Evolutionary conservation across 2,329 filamentous ascomycete species (phyloP), one percentile per base, ranked within the genome.

Genomic region (Xylaria multiplex): DNA sequence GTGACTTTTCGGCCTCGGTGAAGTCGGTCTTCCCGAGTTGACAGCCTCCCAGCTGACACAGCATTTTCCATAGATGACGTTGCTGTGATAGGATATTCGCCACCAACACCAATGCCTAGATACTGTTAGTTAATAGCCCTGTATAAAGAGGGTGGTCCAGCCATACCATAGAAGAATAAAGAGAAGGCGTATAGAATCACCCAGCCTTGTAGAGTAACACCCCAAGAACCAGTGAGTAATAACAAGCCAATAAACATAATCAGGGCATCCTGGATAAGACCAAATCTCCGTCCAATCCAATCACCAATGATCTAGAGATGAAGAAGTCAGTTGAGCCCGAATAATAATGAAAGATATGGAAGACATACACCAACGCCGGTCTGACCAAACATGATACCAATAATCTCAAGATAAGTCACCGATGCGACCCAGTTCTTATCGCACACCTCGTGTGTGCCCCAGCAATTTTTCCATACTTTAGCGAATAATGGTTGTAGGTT

Each of bases 181-280:
- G 93, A 93, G 91, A 92, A 97, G 68, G 91, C 92, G 78, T 98
- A 98, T 85, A 93, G 97, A 76, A 97, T 97, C 64, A 98, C 92
- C 95, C 95, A 98, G 73, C 94, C 94, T 76, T 98, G 90, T 57
- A 96, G 85, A 42, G 88, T 93, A 37, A 91, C 81, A 68, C 94
- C 95, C 95, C 95, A 98, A 27, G 91, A 91, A 66, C 93, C 92
- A 55, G 92, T 96, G 64, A 98, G 86, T 91, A 97, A 96, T 74
- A 97, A 75, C 22, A 98, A 85, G 83, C 95, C 95, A 73, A 97
- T 74, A 72, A 97, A 93, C 95, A 98, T 98, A 84, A 98, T 94
- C 68, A 86, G 78, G 49, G 95, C 95, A 80, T 98, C 95, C 81
- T 98, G 95, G 73, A 98, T 97, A 24, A 98, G 86, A 86, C 95